These are phyloP conservation scores for Phascolomyces articulosus DNA, from an alignment of 371 early-diverging fungal species.

Conservation along the genomic window DNA sequence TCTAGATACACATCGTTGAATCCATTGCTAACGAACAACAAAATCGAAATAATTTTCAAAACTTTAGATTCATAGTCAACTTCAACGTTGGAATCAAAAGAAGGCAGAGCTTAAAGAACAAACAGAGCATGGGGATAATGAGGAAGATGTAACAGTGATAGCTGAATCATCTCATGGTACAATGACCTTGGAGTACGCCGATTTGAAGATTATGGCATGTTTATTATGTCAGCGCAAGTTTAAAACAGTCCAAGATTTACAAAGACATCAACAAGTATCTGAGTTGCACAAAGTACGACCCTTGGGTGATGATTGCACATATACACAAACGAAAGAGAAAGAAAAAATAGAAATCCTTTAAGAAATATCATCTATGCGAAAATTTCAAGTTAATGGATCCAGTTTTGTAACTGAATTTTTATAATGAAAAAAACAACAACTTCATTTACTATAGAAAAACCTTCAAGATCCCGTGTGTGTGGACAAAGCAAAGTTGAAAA, in stretches of 20 bases:
- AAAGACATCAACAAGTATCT: slow-evolving; percentile 64
- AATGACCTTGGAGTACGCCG: slow-evolving; percentile 43
- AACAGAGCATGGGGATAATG: slow-evolving; percentile 10
- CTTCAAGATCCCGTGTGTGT: slow-evolving; percentile 34
- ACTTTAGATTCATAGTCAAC: slow-evolving; percentile 53
- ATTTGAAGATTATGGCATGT: slow-evolving; percentile 57
- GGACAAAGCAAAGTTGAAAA: slow-evolving; percentile 35
- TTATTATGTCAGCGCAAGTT: slow-evolving; percentile 73
- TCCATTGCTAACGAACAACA: background rate
- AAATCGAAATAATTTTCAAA: background rate
- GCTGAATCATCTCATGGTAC: slow-evolving; percentile 4
- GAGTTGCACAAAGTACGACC: slow-evolving; percentile 67
- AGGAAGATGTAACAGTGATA: slow-evolving; percentile 24
- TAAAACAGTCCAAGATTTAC: slow-evolving; percentile 57
- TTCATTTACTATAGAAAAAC: slow-evolving; percentile 30
- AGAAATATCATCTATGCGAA: too few relatives aligned
- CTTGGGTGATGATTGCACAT: background rate
- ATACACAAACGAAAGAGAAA: too few relatives aligned
- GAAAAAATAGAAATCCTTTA: too few relatives aligned
- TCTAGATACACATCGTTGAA: too few relatives aligned
- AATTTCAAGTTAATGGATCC: too few relatives aligned
- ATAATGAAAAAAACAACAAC: background rate
- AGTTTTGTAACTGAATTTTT: too few relatives aligned
- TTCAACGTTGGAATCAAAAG: slow-evolving; percentile 55
- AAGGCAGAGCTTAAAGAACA: slow-evolving; percentile 43